phyloP scores from a whole-genome alignment of 345 rosid genomes.

The Litchi chinensis region DNA sequence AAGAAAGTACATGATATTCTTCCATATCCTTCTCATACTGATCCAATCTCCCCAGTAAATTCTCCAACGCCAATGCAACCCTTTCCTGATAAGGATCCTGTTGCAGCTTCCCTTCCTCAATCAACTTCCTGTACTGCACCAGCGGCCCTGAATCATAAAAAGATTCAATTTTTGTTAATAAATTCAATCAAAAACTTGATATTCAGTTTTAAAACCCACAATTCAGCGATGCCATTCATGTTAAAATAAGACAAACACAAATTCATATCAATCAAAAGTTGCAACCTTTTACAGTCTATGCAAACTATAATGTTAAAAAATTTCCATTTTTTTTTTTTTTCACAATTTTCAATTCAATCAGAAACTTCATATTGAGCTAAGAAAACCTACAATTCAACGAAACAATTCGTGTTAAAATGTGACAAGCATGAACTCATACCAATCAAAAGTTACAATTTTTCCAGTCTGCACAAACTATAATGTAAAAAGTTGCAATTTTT shows the following conservation, averaged over 20 bases:
- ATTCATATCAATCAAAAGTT: no score
- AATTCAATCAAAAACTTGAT: background rate
- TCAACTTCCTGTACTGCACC: conserved; percentile 54
- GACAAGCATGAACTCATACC: background rate
- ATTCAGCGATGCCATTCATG: no score
- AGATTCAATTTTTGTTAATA: background rate
- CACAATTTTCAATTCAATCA: background rate
- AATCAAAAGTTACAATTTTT: no score
- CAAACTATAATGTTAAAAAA: no score
- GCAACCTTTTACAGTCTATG: no score
- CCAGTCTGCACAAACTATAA: background rate
- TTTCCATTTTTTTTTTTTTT: no score
- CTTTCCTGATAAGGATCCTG: conserved; percentile 79
- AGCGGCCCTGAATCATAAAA: conserved; percentile 46
- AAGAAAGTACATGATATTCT: conserved; percentile 65
- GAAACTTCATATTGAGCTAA: background rate
- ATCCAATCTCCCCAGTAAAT: conserved; percentile 69
- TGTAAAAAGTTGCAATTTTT: background rate
- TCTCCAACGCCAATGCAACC: conserved; percentile 65
- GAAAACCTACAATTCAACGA: background rate
- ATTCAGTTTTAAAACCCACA: no score
- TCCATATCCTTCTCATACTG: conserved; percentile 87
- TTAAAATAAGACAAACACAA: no score
- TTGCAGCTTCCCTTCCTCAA: conserved; percentile 71
- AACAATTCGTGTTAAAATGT: background rate